phyloP scores from a whole-genome alignment of 169 alveolate genomes.

The Eimeria acervulina region DNA sequence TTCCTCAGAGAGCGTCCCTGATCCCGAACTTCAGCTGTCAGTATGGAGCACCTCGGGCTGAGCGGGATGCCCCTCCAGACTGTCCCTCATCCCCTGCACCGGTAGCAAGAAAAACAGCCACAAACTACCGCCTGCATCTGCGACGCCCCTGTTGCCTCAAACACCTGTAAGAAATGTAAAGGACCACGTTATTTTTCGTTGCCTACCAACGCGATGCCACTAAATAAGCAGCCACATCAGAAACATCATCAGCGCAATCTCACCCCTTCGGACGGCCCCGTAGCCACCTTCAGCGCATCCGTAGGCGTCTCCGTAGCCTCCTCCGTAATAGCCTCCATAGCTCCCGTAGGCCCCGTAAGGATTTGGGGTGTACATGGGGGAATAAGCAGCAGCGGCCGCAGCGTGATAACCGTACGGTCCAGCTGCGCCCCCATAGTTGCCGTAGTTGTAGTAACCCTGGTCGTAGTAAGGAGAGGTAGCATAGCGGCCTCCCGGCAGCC shows the following conservation, averaged over 20 bases:
- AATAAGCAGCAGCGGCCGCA: slow-evolving; percentile 71
- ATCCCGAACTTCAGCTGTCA: slow-evolving; percentile 13
- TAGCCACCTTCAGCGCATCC: slow-evolving; percentile 72
- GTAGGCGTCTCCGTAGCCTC: slow-evolving; percentile 69
- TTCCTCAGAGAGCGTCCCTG: background rate
- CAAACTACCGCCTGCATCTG: background rate
- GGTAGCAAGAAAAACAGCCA: background rate
- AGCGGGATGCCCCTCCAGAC: slow-evolving; percentile 44
- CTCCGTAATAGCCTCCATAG: slow-evolving; percentile 69
- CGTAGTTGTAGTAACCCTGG: slow-evolving; percentile 66
- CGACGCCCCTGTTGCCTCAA: background rate
- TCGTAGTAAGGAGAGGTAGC: slow-evolving; percentile 67
- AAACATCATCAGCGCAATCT: background rate
- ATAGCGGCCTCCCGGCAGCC: slow-evolving; percentile 67
- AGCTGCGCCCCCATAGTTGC: slow-evolving; percentile 45
- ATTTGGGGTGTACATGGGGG: slow-evolving; percentile 70
- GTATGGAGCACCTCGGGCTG: slow-evolving; percentile 77
- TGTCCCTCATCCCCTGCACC: slow-evolving; percentile 63
- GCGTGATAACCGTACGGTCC: slow-evolving; percentile 76
- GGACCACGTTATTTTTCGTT: too few species aligned
- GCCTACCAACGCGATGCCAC: background rate
- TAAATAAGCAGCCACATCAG: background rate
- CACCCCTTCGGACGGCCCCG: slow-evolving; percentile 70
- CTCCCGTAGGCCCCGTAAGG: slow-evolving; percentile 66
- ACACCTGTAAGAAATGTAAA: background rate